Base-by-base conservation (phyloP, 2,329 filamentous ascomycete species). In the Fusarium kyushuense region DNA sequence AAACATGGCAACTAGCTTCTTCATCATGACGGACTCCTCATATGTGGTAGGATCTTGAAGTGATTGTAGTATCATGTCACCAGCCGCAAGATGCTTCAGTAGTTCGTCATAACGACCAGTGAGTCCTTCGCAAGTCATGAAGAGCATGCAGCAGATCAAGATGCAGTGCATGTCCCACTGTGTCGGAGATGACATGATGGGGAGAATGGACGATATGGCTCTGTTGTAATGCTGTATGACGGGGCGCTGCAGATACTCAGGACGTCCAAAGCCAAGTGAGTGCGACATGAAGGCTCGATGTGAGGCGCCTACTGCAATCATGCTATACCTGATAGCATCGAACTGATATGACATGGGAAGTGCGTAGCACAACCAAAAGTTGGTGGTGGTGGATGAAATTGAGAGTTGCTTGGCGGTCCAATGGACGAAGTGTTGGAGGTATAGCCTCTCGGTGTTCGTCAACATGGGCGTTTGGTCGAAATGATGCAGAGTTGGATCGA, bases 151-250 rank as follows among this genome's bases (percentile, higher is more conserved):
- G 8, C 57, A 63, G 2, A 63, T 33, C 0, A 63, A 4, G 7
- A 62, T 55, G 2, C 48, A 55, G 23, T 62, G 30, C 9, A 62
- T 47, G 2, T 56, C 42, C 12, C 14, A 29, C 1, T 29, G 2
- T 8, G 29, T 32, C 0, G 48, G 41, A 0, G 41, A n/a, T 0
- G 59, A 62, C 59, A 63, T 62, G 3, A 62, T 12, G 1, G 59
- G 57, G 1, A 63, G 4, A 3, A 63, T 62, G 0, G 57, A 62
- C 0, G 57, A 42, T 35, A 63, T 63, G 9, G 59, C 59, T 43
- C 16, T 63, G 30, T 63, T 63, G 5, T 63, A 63, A 4, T 63
- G 59, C 1, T 62, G 59, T 9, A 63, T 63, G 13, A 63, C 48
- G 6, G 49, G 58, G 2, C 41, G 30, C 3, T 62, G 58, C 0